These are phyloP conservation scores for Climacium dendroides DNA, from an alignment of 225 moss, liverwort and hornwort species.

Conservation along the genomic window DNA sequence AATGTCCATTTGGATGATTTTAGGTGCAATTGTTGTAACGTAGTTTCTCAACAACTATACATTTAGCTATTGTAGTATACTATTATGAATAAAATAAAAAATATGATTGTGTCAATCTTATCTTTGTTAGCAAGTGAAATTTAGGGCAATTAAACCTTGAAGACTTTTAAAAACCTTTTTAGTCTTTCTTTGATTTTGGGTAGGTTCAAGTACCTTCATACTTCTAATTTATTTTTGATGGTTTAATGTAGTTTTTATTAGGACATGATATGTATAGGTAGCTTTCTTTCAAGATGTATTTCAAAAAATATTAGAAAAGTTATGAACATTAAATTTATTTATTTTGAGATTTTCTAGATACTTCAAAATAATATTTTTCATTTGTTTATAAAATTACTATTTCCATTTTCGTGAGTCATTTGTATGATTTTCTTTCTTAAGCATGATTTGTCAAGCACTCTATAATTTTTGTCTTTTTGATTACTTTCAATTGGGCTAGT, in stretches of 20 bases:
- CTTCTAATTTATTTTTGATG: background rate
- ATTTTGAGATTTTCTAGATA: background rate
- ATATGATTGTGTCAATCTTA: background rate
- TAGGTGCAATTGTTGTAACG: background rate
- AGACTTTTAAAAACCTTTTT: background rate
- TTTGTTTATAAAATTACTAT: background rate
- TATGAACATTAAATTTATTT: background rate
- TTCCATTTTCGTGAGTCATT: accelerated
- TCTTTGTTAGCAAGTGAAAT: background rate
- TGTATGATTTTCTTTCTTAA: background rate
- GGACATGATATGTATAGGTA: background rate
- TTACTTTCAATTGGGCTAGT: background rate
- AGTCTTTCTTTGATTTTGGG: background rate
- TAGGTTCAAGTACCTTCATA: background rate
- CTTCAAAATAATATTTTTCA: background rate
- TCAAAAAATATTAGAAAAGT: background rate
- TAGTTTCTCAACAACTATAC: background rate
- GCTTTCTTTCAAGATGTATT: background rate
- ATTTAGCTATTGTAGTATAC: background rate
- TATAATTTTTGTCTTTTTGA: too few relatives aligned
- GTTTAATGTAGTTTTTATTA: background rate
- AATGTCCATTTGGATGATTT: background rate
- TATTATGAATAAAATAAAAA: background rate
- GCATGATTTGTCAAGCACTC: accelerated
- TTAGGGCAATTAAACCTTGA: accelerated